Percentiles rank a stretch among this genome's conserved stretches.
Evolutionary conservation across 2,329 filamentous ascomycete species (phyloP).

Genomic region (Aureobasidium sp.): DNA sequence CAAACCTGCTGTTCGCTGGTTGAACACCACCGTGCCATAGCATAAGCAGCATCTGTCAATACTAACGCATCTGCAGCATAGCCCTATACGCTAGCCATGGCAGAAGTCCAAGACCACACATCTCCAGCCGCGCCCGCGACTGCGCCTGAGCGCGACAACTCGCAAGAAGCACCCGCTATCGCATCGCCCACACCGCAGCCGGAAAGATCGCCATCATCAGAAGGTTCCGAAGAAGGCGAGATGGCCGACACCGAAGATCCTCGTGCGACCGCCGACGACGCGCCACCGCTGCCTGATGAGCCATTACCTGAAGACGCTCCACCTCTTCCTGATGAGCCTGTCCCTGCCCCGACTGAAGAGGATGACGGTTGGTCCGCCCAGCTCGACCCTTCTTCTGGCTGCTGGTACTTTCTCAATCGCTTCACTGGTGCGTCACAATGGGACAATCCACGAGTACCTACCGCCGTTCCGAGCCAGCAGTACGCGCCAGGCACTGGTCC

Average conservation of each 20-base stretch:
- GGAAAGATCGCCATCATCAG: neutral
- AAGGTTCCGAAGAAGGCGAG: conserved; percentile 15
- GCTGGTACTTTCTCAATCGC: conserved; percentile 80
- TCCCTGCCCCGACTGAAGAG: conserved; percentile 31
- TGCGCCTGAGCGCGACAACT: neutral
- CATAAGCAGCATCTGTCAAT: neutral
- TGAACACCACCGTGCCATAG: neutral
- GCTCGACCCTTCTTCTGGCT: conserved; percentile 61
- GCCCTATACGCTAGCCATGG: neutral
- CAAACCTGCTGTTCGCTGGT: neutral
- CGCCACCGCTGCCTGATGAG: conserved; percentile 18
- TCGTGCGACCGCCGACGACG: neutral
- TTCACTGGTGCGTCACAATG: conserved; percentile 69
- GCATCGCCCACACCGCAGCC: neutral
- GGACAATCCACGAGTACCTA: conserved; percentile 68
- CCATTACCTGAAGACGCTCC: conserved; percentile 18
- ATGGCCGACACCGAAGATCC: conserved; percentile 16
- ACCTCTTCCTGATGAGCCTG: conserved; percentile 42
- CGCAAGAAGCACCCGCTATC: neutral
- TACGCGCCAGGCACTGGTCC: conserved; percentile 10
- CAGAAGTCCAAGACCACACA: neutral
- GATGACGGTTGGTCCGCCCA: conserved; percentile 72
- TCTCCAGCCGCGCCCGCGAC: neutral
- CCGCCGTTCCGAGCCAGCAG: neutral
- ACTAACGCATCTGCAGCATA: neutral